Evolutionary conservation across 345 rosid genomes (phyloP).

Genomic region (Nasturtium officinale): DNA sequence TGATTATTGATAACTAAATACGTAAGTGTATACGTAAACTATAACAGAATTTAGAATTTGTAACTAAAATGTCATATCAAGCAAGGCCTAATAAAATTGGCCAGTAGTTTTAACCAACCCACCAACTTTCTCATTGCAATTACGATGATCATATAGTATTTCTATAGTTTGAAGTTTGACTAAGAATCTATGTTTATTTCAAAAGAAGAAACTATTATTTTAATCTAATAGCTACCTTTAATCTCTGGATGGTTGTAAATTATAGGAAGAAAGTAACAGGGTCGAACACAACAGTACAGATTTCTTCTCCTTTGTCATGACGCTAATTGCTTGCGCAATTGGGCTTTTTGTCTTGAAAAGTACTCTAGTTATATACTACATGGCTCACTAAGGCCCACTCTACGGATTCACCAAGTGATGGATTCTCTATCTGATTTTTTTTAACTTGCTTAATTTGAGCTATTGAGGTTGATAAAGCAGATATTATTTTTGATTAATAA

Average conservation of each 20-base stretch:
- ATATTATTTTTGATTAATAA: no score
- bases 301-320: not conserved
- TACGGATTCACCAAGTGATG: not conserved
- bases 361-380: no score
- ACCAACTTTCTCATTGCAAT: not conserved
- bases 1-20: no score
- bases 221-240: not conserved
- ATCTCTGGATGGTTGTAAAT: not conserved
- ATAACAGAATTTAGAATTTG: not conserved
- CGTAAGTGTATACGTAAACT: no score
- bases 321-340: not conserved
- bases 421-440: no score
- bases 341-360: conserved; percentile 6
- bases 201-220: not conserved
- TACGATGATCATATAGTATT: not conserved
- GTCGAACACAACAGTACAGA: not conserved
- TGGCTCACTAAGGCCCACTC: not conserved
- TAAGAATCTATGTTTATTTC: not conserved
- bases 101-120: not conserved
- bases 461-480: not conserved
- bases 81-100: not conserved
- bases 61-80: not conserved
- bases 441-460: no score
- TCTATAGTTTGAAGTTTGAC: not conserved
- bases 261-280: not conserved